A percentile compares a stretch with the other conserved stretches of the same genome.
Evolutionary conservation across 345 rosid genomes (phyloP).

Genomic region (Iberis pinnata): DNA sequence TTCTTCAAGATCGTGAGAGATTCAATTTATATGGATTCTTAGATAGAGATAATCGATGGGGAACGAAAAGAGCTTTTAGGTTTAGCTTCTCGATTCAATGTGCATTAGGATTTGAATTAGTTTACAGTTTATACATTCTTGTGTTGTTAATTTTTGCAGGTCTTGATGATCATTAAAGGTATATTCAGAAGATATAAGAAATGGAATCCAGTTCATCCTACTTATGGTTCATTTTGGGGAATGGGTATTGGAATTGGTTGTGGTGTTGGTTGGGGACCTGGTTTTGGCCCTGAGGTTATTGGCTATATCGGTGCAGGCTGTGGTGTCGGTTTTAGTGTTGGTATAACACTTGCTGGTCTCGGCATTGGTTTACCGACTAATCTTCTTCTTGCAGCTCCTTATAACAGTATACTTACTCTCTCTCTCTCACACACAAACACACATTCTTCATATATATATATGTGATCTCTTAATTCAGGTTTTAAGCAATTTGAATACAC

Average conservation of each 20-base stretch:
- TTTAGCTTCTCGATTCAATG: not conserved
- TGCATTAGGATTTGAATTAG: not conserved
- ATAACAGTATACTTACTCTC: constrained; percentile 35
- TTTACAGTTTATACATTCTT: no score
- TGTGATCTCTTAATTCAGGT: not conserved
- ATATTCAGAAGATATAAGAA: constrained; percentile 65
- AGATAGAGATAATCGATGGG: no score
- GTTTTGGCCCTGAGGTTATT: constrained; percentile 86
- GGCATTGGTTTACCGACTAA: constrained; percentile 91
- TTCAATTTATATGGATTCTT: no score
- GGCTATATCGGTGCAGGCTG: constrained; percentile 93
- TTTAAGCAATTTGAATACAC: not conserved
- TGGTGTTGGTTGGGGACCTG: constrained; percentile 98
- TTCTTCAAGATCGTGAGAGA: no score
- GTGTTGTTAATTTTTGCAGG: constrained; percentile 26
- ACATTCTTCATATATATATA: no score
- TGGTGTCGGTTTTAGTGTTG: constrained; percentile 84
- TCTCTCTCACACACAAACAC: not conserved
- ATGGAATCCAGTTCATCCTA: constrained; percentile 94
- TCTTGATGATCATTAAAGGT: constrained; percentile 68
- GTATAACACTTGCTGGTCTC: constrained; percentile 70
- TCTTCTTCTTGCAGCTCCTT: constrained; percentile 47
- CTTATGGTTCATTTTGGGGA: constrained; percentile 88
- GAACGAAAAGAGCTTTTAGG: no score
- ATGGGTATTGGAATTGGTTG: constrained; percentile 92